Evolutionary conservation across 2,329 filamentous ascomycete genomes (phyloP), one percentile per base, ranked within the genome.

Genomic region (Drechslerella dactyloides): DNA sequence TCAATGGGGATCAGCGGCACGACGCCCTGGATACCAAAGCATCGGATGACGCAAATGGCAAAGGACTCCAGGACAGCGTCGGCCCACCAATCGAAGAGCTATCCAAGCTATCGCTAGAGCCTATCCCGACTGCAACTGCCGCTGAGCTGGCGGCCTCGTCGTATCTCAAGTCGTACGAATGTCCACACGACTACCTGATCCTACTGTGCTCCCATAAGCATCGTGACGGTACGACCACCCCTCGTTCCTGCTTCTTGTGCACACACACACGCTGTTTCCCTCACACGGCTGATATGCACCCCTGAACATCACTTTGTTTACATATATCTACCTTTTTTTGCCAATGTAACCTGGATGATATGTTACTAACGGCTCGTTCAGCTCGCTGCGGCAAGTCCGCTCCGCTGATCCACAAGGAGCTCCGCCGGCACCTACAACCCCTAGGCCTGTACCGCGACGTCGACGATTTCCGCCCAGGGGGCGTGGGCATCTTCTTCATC

Each of bases 401-500:
- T 0, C 94, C 94, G 1, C 83, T 99, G 1, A 83, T 97, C n/a
- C 86, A 88, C 51, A 89, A 88, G 77, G 94, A 97, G 81, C 86
- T 99, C 61, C 91, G 96, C 82, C 86, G 93, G 0, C 91, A 97
- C 78, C 84, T 97, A 37, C 88, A 92, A 0, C 90, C 90, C 0
- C 82, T 96, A 11, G 93, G 92, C 0, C 81, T 99, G 19, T 93
- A 89, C 79, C 87, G 94, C 30, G 93, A 97, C 78, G 81, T 94
- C 52, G 87, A 96, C 78, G 94, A 99, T 79, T 88, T 92, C 79
- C 83, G 94, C 66, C 91, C 93, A 0, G 93, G 93, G 10, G 94
- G 94, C 11, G 93, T 97, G 4, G 93, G 91, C 0, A 90, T 99
- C 74, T 96, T 96, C 81, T 97, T 97, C 78, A 96, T 97, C 78